Evolutionary conservation across 2,329 filamentous ascomycete genomes (phyloP), one percentile per base, ranked within the genome.

Genomic region (Penicillium sp.): DNA sequence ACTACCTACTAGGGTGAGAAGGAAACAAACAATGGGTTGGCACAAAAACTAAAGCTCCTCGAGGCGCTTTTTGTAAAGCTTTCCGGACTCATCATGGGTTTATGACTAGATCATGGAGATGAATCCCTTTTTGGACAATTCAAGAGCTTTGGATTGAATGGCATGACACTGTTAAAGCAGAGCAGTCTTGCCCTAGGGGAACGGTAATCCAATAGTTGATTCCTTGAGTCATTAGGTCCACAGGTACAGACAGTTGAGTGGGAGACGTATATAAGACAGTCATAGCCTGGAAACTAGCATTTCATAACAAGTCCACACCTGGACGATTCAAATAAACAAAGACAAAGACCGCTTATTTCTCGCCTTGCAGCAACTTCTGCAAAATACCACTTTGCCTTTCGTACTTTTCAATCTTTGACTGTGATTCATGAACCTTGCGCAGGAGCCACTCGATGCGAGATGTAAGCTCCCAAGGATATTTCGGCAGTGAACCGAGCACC

Each of bases 391-490:
- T 88, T 66, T 95, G 84, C 59, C 69, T 75, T 71, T 96, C 91
- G 66, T 85, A 88, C 46, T 72, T 77, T 59, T 83, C 78, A 52
- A 96, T 83, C 75, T 87, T 92, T 45, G 67, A 69, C 74, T 96
- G 91, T 53, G 86, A 84, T n/a, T 67, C 74, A 58, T 83, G 78
- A 52, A 95, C 70, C 74, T 95, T 95, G 0, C 66, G 69, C 41
- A 95, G 68, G 56, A 96, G 72, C 73, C 88, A 96, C 49, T 80
- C 74, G 2, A 89, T 78, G 29, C 92, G 75, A 0, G 80, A 78
- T 0, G 73, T 75, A 25, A 88, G 75, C 75, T 93, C 85, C 18
- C 74, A 71, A 0, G 89, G 87, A 67, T 88, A 82, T 44, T 79
- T 84, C 6, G 85, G 86, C 59, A 95, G 66, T 18, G 78, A 77